Evolutionary conservation across 495 filamentous ascomycete species (phyloP).

Genomic region (Parachaetomium inaequale): DNA sequence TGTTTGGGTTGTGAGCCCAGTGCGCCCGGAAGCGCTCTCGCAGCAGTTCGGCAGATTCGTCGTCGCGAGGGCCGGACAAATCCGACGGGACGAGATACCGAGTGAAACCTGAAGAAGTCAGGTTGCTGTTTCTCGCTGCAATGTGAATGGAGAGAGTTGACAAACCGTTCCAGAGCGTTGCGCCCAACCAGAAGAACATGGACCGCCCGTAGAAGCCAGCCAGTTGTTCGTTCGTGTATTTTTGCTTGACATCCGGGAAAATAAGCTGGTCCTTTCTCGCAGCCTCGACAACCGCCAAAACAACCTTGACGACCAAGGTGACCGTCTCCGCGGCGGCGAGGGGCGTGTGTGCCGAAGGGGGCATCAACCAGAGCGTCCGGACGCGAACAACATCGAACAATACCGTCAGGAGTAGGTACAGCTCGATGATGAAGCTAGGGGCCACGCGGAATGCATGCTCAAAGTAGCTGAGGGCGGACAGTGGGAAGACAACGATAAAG

Average conservation of each 20-base stretch:
- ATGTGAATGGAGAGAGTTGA: background rate
- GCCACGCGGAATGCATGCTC: conserved; percentile 9
- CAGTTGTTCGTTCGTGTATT: conserved; percentile 6
- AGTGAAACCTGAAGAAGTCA: background rate
- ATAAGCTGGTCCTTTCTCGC: conserved; percentile 3
- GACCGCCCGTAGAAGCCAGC: conserved; percentile 10
- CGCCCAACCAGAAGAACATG: conserved; percentile 12
- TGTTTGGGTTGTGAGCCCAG: conserved; percentile 9
- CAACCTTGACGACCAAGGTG: background rate
- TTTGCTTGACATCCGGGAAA: background rate
- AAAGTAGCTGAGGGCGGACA: conserved; percentile 12
- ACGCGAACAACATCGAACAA: conserved; percentile 5
- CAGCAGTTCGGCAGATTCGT: conserved; percentile 5
- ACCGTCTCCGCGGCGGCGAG: conserved; percentile 7
- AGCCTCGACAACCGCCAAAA: background rate
- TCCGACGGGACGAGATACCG: conserved; percentile 10
- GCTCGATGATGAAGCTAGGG: conserved; percentile 9
- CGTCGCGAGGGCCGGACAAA: conserved; percentile 10
- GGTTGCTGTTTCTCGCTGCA: background rate
- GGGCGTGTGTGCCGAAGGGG: background rate
- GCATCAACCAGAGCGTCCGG: conserved; percentile 13
- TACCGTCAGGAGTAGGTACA: conserved; percentile 6
- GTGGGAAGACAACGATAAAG: background rate
- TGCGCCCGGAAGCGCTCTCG: conserved; percentile 4
- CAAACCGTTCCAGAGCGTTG: conserved; percentile 12